Conservation (phyloP, 495 filamentous ascomycete genomes). For the Aspergillus baeticus region DNA sequence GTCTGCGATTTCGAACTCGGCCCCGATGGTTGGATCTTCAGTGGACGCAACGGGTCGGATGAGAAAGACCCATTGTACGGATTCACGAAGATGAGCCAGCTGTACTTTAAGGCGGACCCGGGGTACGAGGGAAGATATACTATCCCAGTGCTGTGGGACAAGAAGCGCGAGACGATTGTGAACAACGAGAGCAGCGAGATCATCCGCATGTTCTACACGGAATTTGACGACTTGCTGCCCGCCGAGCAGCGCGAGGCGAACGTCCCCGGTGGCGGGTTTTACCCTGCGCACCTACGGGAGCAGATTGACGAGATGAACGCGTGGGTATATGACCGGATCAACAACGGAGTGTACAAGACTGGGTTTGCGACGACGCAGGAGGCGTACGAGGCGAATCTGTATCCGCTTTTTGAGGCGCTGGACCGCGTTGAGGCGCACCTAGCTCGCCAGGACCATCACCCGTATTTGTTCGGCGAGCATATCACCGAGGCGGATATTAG, state of each 20-base stretch:
- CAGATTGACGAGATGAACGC: constrained; percentile 62
- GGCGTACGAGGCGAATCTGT: constrained; percentile 60
- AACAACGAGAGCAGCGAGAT: constrained; percentile 88
- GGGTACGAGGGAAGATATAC: constrained; percentile 74
- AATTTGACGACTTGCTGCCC: constrained; percentile 60
- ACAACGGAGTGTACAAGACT: constrained; percentile 71
- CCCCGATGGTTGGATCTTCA: constrained; percentile 71
- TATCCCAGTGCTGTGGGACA: constrained; percentile 79
- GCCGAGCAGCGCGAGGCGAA: constrained; percentile 43
- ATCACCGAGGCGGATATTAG: constrained; percentile 70
- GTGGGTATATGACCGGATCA: constrained; percentile 66
- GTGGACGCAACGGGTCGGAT: constrained; percentile 55
- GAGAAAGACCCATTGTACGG: constrained; percentile 62
- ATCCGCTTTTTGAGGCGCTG: constrained; percentile 59
- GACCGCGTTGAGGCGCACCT: constrained; percentile 64
- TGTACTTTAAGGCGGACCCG: constrained; percentile 70
- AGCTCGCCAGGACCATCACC: constrained; percentile 42
- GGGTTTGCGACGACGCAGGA: constrained; percentile 66
- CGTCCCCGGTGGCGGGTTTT: constrained; percentile 49
- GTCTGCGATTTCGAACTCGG: constrained; percentile 67
- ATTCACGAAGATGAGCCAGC: constrained; percentile 61
- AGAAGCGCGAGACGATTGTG: constrained; percentile 67
- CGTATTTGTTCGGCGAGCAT: constrained; percentile 62
- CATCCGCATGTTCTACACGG: constrained; percentile 63
- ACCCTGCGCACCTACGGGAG: constrained; percentile 49